Evolutionary conservation across 345 rosid species (phyloP), one percentile per base, ranked within the genome.

Genomic region (Brassica juncea): DNA sequence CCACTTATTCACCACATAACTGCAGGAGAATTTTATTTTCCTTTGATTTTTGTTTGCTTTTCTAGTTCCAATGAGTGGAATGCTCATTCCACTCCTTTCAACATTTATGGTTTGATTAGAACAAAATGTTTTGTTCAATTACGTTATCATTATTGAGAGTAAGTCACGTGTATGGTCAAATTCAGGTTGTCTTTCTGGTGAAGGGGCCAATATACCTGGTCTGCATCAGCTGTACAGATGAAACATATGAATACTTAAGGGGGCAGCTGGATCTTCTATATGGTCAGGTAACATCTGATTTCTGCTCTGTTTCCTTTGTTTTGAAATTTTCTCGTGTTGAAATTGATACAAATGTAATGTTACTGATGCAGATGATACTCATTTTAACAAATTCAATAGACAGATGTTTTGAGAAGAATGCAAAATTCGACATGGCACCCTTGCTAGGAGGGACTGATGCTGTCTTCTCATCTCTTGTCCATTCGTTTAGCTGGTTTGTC

Each of bases 381-480:
- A 96, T 96, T 83, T 86, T 96, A 83, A 96, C 99, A 39, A 92
- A 92, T 82, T 90, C 99, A 2, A 77, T 96, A 71, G 91, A 96
- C 86, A 90, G 94, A 90, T 93, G 99, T 82, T 96, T 96, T 16
- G 97, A 88, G 87, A 96, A 89, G 93, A 96, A 93, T 82, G 81
- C 98, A 8, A 96, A 96, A 89, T 96, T 93, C 79, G 99, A 96
- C 81, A 93, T 96, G 98, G 89, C 98, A 73, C 96, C 97, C 34
- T 86, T 96, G 85, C 98, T 96, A 69, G 94, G 97, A 77, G 99
- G 98, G 86, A 96, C 99, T 11, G 97, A 96, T 66, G 94, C 84
- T 78, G 99, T 96, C 77, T 96, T 96, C 90, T 93, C 98, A 44
- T 93, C 99, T 68, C 97, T 96, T 19, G 88, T 96, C 84, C 98